Conservation (phyloP, 805 yeast genomes). For the Candida cerambycidarum region DNA sequence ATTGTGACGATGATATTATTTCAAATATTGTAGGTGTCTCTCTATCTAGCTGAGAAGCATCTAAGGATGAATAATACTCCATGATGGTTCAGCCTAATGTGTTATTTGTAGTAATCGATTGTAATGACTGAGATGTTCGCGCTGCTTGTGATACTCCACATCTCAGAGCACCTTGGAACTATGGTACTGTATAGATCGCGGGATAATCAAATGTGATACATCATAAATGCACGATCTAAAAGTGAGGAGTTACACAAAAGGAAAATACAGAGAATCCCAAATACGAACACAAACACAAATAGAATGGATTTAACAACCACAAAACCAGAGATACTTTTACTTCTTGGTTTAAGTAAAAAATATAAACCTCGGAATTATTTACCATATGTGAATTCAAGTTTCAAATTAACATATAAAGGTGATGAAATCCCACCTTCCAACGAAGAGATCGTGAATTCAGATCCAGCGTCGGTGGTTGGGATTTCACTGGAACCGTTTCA, state of each 20-base stretch:
- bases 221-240: background rate
- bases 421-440: background rate
- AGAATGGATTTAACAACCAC: background rate
- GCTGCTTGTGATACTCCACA: background rate
- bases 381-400: background rate
- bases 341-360: background rate
- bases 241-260: no score
- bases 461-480: no score
- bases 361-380: background rate
- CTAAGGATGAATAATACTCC: slow-evolving; percentile 80
- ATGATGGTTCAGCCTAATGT: slow-evolving; percentile 27
- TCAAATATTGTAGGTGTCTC: slow-evolving; percentile 88
- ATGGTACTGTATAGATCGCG: no score
- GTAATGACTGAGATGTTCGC: background rate
- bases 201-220: background rate
- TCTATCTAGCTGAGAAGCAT: slow-evolving; percentile 71
- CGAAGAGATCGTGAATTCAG: slow-evolving; percentile 1
- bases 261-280: no score
- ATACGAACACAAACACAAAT: no score
- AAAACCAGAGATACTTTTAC: background rate
- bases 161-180: no score
- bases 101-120: background rate
- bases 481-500: no score
- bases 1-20: slow-evolving; percentile 76
- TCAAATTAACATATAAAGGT: background rate